Evolutionary conservation across 257 asterid genomes (phyloP).

Genomic region (Ophiorrhiza pumila): DNA sequence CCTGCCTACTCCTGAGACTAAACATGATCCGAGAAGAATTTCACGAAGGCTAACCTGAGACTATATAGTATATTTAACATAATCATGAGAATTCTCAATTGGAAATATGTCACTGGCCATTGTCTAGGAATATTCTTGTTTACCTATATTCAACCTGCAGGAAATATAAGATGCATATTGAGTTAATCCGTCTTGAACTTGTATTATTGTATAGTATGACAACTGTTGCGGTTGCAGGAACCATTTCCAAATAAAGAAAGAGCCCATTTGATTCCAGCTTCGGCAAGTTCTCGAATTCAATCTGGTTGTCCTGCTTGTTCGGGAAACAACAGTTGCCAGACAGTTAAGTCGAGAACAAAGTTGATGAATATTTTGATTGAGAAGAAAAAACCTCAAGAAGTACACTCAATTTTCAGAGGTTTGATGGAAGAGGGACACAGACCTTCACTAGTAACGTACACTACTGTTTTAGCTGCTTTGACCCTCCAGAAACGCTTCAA

Average conservation of each 20-base stretch:
- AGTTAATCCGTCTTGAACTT: background rate
- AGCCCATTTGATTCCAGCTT: slow-evolving; percentile 26
- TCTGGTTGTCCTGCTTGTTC: slow-evolving; percentile 52
- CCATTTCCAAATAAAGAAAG: slow-evolving; percentile 35
- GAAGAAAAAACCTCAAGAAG: slow-evolving; percentile 68
- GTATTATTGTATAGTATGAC: no score
- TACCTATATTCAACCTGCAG: background rate
- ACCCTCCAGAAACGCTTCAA: slow-evolving; percentile 77
- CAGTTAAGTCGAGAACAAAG: slow-evolving; percentile 79
- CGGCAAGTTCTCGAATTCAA: slow-evolving; percentile 31
- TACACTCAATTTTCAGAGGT: slow-evolving; percentile 52
- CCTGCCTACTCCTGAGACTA: background rate
- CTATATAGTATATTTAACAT: background rate
- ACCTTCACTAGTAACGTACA: slow-evolving; percentile 88
- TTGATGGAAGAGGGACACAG: slow-evolving; percentile 77
- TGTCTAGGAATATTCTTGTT: background rate
- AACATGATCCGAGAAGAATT: background rate
- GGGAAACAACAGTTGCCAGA: slow-evolving; percentile 54
- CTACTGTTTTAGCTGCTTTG: slow-evolving; percentile 76
- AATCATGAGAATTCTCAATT: background rate
- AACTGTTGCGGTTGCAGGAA: slow-evolving; percentile 42
- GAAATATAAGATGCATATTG: no score
- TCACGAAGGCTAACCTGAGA: background rate
- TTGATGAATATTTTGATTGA: slow-evolving; percentile 72
- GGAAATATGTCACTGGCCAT: background rate